phyloP scores from a whole-genome alignment of 441 rosid genomes.

The Gossypium laxum region DNA sequence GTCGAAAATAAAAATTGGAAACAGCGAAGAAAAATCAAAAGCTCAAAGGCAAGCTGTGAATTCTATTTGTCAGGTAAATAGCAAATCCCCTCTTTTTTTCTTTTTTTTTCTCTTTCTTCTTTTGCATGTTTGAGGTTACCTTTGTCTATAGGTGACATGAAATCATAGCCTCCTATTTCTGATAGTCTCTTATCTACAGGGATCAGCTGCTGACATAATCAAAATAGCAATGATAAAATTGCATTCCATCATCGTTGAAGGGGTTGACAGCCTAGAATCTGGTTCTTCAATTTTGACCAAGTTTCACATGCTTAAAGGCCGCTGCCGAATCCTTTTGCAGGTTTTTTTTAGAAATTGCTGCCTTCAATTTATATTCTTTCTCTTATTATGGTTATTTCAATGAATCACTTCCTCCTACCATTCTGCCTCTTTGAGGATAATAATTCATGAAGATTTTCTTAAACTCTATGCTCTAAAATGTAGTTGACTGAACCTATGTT shows the following conservation, averaged over 20 bases:
- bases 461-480: slow-evolving; percentile 4
- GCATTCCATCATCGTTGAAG: slow-evolving; percentile 42
- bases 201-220: slow-evolving; percentile 95
- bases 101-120: neutral
- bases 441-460: neutral
- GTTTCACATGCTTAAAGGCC: slow-evolving; percentile 60
- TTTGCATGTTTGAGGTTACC: neutral
- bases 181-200: slow-evolving; percentile 31
- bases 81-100: neutral
- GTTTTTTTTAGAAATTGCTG: slow-evolving; percentile 27
- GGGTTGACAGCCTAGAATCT: slow-evolving; percentile 18
- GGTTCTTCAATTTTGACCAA: slow-evolving; percentile 33
- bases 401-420: neutral
- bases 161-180: slow-evolving; percentile 9
- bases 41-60: slow-evolving; percentile 98
- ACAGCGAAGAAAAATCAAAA: slow-evolving; percentile 66
- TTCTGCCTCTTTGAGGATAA: neutral
- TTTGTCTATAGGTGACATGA: neutral
- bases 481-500: slow-evolving; percentile 5
- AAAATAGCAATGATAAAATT: slow-evolving; percentile 88
- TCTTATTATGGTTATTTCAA: neutral
- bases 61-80: slow-evolving; percentile 83
- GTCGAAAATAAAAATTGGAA: slow-evolving; percentile 85
- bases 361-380: neutral
- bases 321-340: slow-evolving; percentile 82